Base-by-base conservation (phyloP, 78 protist genomes). In the Dictyostelium capitatum region DNA sequence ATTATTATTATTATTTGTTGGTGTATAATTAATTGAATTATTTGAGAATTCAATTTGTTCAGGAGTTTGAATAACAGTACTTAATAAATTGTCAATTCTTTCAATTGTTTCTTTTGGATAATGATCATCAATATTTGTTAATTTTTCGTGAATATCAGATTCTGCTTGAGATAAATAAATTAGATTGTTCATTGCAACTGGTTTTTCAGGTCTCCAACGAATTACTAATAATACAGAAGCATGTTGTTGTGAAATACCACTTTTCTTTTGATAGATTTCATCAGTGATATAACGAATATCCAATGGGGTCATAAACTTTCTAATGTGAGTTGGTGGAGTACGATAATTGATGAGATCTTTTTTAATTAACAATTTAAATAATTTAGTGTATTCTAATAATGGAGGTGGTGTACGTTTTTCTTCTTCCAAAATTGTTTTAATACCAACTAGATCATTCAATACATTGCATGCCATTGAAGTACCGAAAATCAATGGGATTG, bases 401-500 rank as follows among this genome's bases (percentile, higher is more conserved):
- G 92, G 83, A 19, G 90, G 90, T 46, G 92, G 92, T 19, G 83
- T 50, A 46, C 78, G 47, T 15, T 51, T 41, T 8, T 79, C 56
- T 30, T 85, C 92, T 23, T 83, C 81, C n/a, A 30, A 12, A 9
- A 59, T 81, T 6, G 72, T 72, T 19, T 80, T 72, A 23, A 85
- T 7, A 20, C 92, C 92, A 30, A 54, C 92, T 2, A 85, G 23
- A 59, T 51, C 92, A 65, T 85, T 85, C 1, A 85, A 72, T 17
- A 78, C 80, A 15, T 54, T 43, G 30, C 80, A 73, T 19, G 64
- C 73, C 82, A 85, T 85, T 43, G 75, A 41, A 6, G 83, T 57
- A 30, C 92, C 92, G 48, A 85, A 85, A 67, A 85, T 85, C 28
- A 59, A 54, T 1, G 92, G 92, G 7, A 85, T 85, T n/a, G 92